Evolutionary conservation across 345 rosid species (phyloP), one percentile per base, ranked within the genome.

Genomic region (Syzygium grande): DNA sequence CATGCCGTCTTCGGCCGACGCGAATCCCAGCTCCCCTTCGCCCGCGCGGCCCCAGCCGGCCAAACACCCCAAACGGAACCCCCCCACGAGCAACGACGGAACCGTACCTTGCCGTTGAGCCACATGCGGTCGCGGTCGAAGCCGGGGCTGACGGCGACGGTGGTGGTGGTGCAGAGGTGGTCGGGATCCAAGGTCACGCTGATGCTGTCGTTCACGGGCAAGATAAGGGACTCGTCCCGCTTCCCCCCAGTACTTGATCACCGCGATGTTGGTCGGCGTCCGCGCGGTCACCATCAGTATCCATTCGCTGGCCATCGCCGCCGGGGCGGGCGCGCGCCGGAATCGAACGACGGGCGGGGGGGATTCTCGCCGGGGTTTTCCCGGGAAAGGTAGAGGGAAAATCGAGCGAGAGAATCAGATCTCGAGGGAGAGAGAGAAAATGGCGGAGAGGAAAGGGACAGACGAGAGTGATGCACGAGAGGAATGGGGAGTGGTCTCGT

Each of bases 241-340:
- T 98, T 98, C 5, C 99, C 99, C 99, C 99, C 99, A 97, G 87
- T 97, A 98, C 94, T 98, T 98, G 11, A 98, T 96, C 89, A 98
- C 99, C 2, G 99, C 98, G 43, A 96, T 98, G 91, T 97, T 98
- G 11, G 99, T 96, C 78, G 99, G 99, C 12, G 99, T 94, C 89
- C 94, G 97, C 8, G 98, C 99, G 43, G 99, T 98, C 88, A 93
- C 93, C 96, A 90, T 93, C 87, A 92, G 88, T 23, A 96, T 93
- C 99, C 99, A 98, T 83, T 92, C 92, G 87, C 91, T 89, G 91
- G 92, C 97, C 97, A 93, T 94, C 86, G 12, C 25, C 49, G 6
- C 54, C 29, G 79, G 46, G 19, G 0, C 41, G 41, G 5, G 43
- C 43, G 19, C 34, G 7, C 19, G 7, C 80, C 49, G 80, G 80